Conservation (phyloP, 2,329 filamentous ascomycete genomes). For the Cryphonectria nitschkei region DNA sequence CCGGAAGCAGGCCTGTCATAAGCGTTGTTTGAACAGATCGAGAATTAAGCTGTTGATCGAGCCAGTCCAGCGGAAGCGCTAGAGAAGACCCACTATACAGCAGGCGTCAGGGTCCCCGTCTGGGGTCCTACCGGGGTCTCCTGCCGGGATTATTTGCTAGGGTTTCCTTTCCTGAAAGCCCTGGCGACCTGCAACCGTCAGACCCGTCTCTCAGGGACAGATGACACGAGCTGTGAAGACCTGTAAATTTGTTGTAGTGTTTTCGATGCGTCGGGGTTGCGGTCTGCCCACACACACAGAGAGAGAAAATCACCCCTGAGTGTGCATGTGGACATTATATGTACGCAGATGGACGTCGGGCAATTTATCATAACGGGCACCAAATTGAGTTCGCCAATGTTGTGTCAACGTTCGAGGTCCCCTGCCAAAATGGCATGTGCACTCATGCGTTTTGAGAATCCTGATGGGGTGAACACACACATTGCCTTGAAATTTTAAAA, state of each 20-base stretch:
- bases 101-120: slow-evolving; percentile 13
- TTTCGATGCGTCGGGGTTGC: background rate
- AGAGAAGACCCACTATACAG: slow-evolving; percentile 3
- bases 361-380: background rate
- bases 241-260: background rate
- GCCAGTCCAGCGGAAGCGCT: slow-evolving; percentile 12
- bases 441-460: background rate
- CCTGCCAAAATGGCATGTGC: background rate
- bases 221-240: background rate
- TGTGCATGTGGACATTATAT: background rate
- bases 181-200: slow-evolving; percentile 9
- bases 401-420: background rate
- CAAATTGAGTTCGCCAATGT: background rate
- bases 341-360: background rate
- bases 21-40: slow-evolving; percentile 19
- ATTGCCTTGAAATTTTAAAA: background rate
- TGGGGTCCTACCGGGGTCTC: slow-evolving; percentile 2
- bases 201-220: slow-evolving; percentile 13
- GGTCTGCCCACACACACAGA: background rate
- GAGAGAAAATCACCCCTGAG: background rate
- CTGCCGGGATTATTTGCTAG: background rate
- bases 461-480: background rate
- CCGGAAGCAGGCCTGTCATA: slow-evolving; percentile 9
- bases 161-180: background rate
- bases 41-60: slow-evolving; percentile 17